Evolutionary conservation across 2,329 filamentous ascomycete genomes (phyloP).

Genomic region (Ophiostoma novo-ulmi): DNA sequence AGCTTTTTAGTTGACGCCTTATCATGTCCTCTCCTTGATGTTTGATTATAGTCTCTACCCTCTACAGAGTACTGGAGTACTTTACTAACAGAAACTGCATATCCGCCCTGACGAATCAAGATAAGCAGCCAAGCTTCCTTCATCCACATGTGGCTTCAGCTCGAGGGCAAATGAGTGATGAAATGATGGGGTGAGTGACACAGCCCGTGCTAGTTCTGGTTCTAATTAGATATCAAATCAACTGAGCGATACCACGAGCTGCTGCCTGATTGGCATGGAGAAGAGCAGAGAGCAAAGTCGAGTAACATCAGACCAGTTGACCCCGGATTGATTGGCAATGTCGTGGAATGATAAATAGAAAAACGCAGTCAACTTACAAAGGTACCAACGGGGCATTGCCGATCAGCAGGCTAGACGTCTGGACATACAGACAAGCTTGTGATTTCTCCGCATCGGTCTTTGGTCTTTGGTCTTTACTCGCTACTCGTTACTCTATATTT

Average conservation of each 20-base stretch:
- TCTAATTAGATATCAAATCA: neutral
- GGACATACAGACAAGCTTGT: neutral
- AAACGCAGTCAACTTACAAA: neutral
- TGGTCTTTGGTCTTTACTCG: too few relatives aligned
- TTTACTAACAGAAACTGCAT: neutral
- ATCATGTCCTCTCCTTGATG: neutral
- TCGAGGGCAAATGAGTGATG: too few relatives aligned
- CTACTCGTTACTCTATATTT: too few relatives aligned
- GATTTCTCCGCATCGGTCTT: neutral
- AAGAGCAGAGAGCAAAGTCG: neutral
- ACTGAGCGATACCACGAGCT: neutral
- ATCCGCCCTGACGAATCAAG: neutral
- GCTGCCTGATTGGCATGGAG: neutral
- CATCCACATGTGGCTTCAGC: neutral
- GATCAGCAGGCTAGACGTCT: conserved; percentile 8
- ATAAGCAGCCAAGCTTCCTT: neutral
- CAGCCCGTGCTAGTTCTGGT: too few relatives aligned
- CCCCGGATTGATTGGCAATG: neutral
- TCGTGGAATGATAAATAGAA: neutral
- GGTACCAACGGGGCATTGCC: conserved; percentile 6
- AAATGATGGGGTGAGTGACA: too few relatives aligned
- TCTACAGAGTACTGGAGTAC: too few relatives aligned
- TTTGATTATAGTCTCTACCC: neutral
- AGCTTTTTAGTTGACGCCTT: neutral
- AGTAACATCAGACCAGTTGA: neutral